Base-by-base conservation (phyloP, 2,329 filamentous ascomycete genomes). In the Trichoderma aggressivum region DNA sequence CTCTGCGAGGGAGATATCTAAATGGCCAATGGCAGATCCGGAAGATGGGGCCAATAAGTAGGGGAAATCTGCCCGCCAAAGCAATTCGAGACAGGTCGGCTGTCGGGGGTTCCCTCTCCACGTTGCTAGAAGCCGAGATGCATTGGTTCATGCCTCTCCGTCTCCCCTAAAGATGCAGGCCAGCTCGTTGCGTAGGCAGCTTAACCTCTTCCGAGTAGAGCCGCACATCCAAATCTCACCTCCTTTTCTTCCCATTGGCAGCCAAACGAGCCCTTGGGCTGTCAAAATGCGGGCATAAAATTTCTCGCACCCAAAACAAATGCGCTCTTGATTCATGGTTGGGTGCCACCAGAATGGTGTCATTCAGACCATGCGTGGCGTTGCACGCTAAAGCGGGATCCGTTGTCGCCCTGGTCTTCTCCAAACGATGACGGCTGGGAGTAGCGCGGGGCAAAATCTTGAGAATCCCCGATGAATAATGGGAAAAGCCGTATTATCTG, bases 361-460 rank as follows among this genome's bases (percentile, higher is more conserved):
- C 70, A 72, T 72, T 47, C 64, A 36, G 64, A 32, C 64, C 64
- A 67, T 67, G 59, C 70, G 70, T 72, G 70, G 70, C 70, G 70
- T 72, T 58, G 64, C 30, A 58, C 70, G 65, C 63, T 72, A 68
- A 66, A 47, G 32, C 39, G 43, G 21, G 39, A 32, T 60, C 55
- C 50, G 61, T 53, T 66, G 53, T 56, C 61, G 50, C 62, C 61
- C 55, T 50, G 43, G 39, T 43, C 24, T 62, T 55, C 32, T 53
- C 56, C 56, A 24, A 28, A 47, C 36, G 28, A 50, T 39, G 60
- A 55, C 58, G 28, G 56, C 34, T 50, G 34, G 39, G 2, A 18
- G 68, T 24, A 39, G 56, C 70, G 62, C 50, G 70, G 70, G 70
- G 70, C 61, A 53, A 61, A 59, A 50, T 64, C 53, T 64, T 26